Evolutionary conservation across 345 rosid species (phyloP).

Genomic region (Melaleuca quinquenervia): DNA sequence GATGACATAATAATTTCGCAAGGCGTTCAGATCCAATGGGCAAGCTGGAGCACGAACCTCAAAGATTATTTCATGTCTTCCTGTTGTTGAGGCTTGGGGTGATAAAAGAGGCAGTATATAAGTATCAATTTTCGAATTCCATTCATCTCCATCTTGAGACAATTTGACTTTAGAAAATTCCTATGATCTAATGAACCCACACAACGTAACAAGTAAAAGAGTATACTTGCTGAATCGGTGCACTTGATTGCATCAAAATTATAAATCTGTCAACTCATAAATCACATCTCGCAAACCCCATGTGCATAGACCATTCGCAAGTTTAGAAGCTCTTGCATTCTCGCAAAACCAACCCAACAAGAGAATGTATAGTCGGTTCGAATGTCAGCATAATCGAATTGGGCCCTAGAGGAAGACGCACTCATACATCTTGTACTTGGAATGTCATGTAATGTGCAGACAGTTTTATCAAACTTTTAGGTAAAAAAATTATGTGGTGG

Average conservation of each 20-base stretch:
- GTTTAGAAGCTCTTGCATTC: background rate
- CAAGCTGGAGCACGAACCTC: too few species aligned
- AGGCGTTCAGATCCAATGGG: background rate
- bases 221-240: background rate
- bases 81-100: background rate
- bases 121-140: too few species aligned
- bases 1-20: background rate
- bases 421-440: accelerated
- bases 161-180: too few species aligned
- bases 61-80: background rate
- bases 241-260: background rate
- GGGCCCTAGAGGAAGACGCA: background rate
- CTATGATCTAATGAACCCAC: background rate
- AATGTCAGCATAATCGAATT: background rate
- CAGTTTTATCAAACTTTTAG: accelerated
- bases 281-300: background rate
- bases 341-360: background rate
- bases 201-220: background rate
- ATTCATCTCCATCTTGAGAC: too few species aligned
- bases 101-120: too few species aligned
- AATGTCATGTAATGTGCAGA: accelerated
- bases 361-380: background rate
- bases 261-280: background rate
- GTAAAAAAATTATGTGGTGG: background rate
- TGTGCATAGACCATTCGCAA: background rate